Evolutionary conservation across 805 yeast genomes (phyloP).

Genomic region (Candida tammaniensis): DNA sequence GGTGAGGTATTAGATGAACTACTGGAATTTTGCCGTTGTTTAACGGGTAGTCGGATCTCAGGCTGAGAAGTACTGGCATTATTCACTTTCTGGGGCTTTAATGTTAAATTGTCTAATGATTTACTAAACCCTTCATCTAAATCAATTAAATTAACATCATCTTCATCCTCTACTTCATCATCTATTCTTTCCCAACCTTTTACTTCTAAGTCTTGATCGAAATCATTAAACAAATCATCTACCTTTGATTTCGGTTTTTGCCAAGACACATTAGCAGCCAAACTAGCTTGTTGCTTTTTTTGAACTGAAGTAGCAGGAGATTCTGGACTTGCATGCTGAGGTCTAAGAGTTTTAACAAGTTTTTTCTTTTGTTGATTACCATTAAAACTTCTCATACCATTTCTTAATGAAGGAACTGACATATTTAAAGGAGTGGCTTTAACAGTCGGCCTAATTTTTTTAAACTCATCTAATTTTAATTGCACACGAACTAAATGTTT

Average conservation of each 20-base stretch:
- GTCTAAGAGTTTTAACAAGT: slow-evolving; percentile 31
- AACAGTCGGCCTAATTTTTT: slow-evolving; percentile 14
- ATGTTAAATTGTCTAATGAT: slow-evolving; percentile 22
- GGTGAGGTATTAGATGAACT: slow-evolving; percentile 10
- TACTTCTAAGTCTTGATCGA: slow-evolving; percentile 34
- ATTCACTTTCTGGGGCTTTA: slow-evolving; percentile 14
- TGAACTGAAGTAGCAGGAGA: slow-evolving; percentile 2
- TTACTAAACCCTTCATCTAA: slow-evolving; percentile 54
- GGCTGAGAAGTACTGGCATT: slow-evolving; percentile 2
- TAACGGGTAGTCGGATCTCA: slow-evolving; percentile 1
- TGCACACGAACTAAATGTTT: slow-evolving; percentile 41
- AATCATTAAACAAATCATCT: slow-evolving; percentile 32
- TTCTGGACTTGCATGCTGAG: slow-evolving; percentile 10
- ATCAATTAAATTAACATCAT: slow-evolving; percentile 60
- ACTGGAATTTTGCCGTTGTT: slow-evolving; percentile 4
- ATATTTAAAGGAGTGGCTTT: slow-evolving; percentile 7
- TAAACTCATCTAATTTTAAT: slow-evolving; percentile 36
- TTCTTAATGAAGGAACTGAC: slow-evolving; percentile 28
- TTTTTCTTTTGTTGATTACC: slow-evolving; percentile 8
- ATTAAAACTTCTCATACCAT: slow-evolving; percentile 10
- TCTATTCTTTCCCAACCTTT: slow-evolving; percentile 27
- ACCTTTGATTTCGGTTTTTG: slow-evolving; percentile 18
- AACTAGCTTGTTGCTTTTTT: slow-evolving; percentile 21
- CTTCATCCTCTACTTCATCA: slow-evolving; percentile 9
- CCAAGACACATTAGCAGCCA: slow-evolving; percentile 33